Evolutionary conservation across 2,329 filamentous ascomycete species (phyloP), one percentile per base, ranked within the genome.

Genomic region (Verruconis gallopava): DNA sequence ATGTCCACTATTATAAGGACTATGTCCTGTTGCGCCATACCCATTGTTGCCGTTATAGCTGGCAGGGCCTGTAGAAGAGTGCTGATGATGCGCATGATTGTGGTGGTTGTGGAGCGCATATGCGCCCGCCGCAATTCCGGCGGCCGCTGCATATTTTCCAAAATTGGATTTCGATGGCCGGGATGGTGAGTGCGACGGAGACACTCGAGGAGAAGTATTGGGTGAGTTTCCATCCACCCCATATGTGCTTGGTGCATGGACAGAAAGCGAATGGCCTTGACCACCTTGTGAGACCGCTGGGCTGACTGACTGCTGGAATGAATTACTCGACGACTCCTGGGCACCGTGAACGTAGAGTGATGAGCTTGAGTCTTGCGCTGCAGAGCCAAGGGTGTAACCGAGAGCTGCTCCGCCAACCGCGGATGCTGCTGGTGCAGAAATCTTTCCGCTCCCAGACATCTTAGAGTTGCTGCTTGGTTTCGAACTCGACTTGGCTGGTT

Each of bases 91-190:
- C n/a, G 54, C 51, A 47, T 58, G 55, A 44, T 65, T 59, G 43
- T 66, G 56, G 46, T 61, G 19, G 18, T 42, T 19, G 33, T 47
- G 59, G 47, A 63, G 47, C 42, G 59, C 62, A 49, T 71, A 67
- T 3, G 59, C 59, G 15, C 59, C 58, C 14, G 64, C 65, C 34
- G 64, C 66, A 20, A 65, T 52, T n/a, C 61, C 67, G 21, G 65
- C 63, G 38, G 61, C 63, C 48, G 63, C 62, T 47, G 63, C 62
- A 49, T 67, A 66, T 18, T 69, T 49, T 36, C 63, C 63, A 43
- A 60, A 50, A 47, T 63, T 60, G 48, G 62, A 56, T 45, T 66
- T 58, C 40, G 63, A 62, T 15, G 63, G 57, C 54, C 66, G 44
- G 53, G 28, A 59, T 53, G 48, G 57, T 56, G 32, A 54, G 53